These are phyloP conservation scores for Sporobolomyces roseus DNA, from an alignment of 768 basidiomycete genomes.

Conservation along the genomic window DNA sequence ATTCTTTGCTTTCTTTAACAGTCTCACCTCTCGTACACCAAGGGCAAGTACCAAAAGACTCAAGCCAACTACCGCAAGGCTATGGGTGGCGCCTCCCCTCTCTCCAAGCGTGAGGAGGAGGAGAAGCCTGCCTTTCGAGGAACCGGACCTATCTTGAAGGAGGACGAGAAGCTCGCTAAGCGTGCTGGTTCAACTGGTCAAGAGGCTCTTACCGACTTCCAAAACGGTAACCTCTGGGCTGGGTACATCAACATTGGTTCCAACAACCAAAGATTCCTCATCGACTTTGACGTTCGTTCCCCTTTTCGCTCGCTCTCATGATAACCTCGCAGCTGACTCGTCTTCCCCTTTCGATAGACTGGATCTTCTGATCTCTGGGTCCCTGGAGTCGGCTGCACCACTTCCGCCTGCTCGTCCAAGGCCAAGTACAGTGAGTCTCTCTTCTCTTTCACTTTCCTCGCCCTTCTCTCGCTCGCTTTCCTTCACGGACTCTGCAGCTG, in stretches of 20 bases:
- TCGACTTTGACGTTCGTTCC: slow-evolving; percentile 55
- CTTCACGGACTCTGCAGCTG: too few relatives aligned
- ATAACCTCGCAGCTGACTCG: too few relatives aligned
- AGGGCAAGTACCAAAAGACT: slow-evolving; percentile 22
- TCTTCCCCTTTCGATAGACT: background rate
- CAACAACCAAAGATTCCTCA: slow-evolving; percentile 48
- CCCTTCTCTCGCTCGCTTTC: too few relatives aligned
- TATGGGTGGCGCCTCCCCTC: slow-evolving; percentile 4
- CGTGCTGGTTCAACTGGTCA: background rate
- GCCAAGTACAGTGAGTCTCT: slow-evolving; percentile 50
- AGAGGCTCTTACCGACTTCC: slow-evolving; percentile 14
- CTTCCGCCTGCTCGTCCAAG: slow-evolving; percentile 48
- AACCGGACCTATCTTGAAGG: background rate
- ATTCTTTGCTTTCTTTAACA: background rate
- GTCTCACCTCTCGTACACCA: slow-evolving; percentile 9
- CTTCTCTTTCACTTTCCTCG: too few relatives aligned
- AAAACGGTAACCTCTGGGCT: slow-evolving; percentile 49
- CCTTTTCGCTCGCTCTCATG: too few relatives aligned
- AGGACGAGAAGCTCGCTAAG: background rate
- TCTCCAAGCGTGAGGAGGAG: background rate
- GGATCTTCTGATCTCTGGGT: slow-evolving; percentile 42
- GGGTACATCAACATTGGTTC: slow-evolving; percentile 53
- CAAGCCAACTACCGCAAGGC: background rate
- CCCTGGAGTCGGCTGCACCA: slow-evolving; percentile 36
- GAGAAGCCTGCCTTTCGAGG: background rate